A percentile compares a stretch with the other conserved stretches of the same genome.
These are phyloP conservation scores for Collybia sp. DNA, from an alignment of 768 basidiomycete genomes.

Conservation along the genomic window DNA sequence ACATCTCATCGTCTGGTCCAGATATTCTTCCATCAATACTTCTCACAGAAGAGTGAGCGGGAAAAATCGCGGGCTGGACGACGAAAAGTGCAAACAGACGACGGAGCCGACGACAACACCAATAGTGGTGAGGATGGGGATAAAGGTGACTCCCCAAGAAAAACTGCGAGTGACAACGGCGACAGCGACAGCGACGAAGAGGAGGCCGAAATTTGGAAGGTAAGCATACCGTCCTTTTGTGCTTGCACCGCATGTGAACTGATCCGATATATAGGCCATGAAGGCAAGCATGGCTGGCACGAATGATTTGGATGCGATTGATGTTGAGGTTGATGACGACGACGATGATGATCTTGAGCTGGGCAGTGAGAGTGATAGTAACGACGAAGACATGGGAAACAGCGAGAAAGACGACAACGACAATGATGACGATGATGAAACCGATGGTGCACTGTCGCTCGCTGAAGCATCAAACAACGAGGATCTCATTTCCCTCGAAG, in stretches of 20 bases:
- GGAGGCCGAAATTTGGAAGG: constrained; percentile 89
- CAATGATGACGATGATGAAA: constrained; percentile 30
- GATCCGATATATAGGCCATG: constrained; percentile 61
- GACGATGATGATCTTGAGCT: constrained; percentile 34
- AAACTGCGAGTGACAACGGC: constrained; percentile 29
- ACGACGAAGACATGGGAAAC: constrained; percentile 21
- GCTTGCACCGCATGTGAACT: not conserved
- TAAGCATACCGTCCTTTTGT: constrained; percentile 21
- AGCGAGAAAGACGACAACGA: constrained; percentile 25
- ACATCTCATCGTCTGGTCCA: constrained; percentile 16
- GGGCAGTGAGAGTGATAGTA: constrained; percentile 25
- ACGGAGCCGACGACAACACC: constrained; percentile 33
- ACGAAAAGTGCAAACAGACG: constrained; percentile 26
- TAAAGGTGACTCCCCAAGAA: constrained; percentile 39
- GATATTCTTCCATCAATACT: constrained; percentile 92
- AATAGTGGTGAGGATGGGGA: constrained; percentile 34
- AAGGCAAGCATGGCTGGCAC: constrained; percentile 75
- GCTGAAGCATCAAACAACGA: constrained; percentile 70
- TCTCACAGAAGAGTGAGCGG: constrained; percentile 62
- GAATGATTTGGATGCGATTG: too few relatives aligned
- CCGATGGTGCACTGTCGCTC: constrained; percentile 45
- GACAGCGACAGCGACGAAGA: constrained; percentile 42
- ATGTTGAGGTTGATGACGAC: constrained; percentile 39
- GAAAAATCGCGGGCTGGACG: constrained; percentile 43
- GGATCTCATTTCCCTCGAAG: constrained; percentile 57